Evolutionary conservation across 2,329 filamentous ascomycete species (phyloP), one percentile per base, ranked within the genome.

Genomic region (Zymoseptoria brevis): DNA sequence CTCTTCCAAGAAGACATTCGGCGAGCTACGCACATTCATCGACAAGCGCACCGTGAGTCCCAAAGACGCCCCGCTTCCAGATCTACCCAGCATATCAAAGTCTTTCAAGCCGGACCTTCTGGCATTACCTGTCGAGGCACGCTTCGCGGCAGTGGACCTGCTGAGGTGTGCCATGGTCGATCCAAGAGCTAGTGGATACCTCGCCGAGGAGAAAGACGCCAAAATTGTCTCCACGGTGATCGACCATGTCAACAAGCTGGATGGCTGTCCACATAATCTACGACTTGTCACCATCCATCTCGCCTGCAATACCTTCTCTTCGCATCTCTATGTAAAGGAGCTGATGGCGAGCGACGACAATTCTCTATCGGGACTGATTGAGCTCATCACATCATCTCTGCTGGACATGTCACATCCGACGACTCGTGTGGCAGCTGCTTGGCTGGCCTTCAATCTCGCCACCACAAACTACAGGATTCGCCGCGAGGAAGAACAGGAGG

Each of bases 91-190:
- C 1, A 85, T 96, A 61, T 83, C 85, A 0, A 68, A 59, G 11
- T 59, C 59, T 1, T 69, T 66, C 55, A 57, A 58, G 16, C 59
- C 51, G 22, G 58, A 63, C 21, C 57, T 70, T 6, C 55, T 67
- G 19, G 75, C 77, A 0, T 75, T 95, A 1, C 82, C 88, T 0
- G 71, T 77, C 0, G 87, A 89, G 13, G 76, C 81, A 0, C 80
- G 91, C 50, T 97, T 97, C 70, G 83, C 90, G 0, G 79, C 92
- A 0, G 81, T 96, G n/a, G 94, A 97, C 70, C 81, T 99, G 1
- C 81, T 96, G 55, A 83, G 94, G 21, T 83, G 89, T 62, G 83
- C 88, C 0, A 82, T 96, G 58, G 79, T 86, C 11, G 93, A 97
- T 67, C 79, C 87, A 0, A 84, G 92, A 48, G 79, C 96, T 16